Evolutionary conservation across 1,139 yeast species (phyloP).

Genomic region (Blastobotrys persicus): DNA sequence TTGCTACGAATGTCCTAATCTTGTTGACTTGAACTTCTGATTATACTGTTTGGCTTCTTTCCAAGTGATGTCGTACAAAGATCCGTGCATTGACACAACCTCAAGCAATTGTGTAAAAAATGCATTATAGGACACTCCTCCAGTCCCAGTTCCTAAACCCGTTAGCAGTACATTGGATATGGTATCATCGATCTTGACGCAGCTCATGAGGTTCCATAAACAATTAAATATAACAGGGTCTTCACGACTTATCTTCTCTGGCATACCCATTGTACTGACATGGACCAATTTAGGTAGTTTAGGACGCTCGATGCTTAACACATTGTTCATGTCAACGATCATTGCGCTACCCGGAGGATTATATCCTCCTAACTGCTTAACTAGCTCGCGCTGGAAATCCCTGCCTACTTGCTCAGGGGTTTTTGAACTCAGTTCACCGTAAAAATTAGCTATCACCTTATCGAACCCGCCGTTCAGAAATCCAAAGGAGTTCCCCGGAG

Average conservation of each 20-base stretch:
- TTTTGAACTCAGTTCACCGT: conserved; percentile 26
- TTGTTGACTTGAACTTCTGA: too few relatives aligned
- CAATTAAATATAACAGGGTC: conserved; percentile 44
- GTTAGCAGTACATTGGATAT: conserved; percentile 42
- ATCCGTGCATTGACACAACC: conserved; percentile 15
- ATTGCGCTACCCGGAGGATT: conserved; percentile 36
- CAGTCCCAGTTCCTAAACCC: conserved; percentile 54
- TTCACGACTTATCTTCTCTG: conserved; percentile 27
- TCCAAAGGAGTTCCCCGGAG: conserved; percentile 56
- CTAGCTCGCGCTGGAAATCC: conserved; percentile 27
- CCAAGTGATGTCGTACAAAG: conserved; percentile 9
- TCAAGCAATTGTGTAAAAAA: conserved; percentile 38
- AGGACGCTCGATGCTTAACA: conserved; percentile 6
- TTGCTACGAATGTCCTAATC: too few relatives aligned
- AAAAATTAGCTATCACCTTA: conserved; percentile 41
- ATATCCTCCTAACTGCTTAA: conserved; percentile 34
- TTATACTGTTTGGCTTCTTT: too few relatives aligned
- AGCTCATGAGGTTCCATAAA: conserved; percentile 44
- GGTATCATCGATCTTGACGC: conserved; percentile 29
- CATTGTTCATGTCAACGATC: conserved; percentile 28
- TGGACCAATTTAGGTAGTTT: conserved; percentile 40
- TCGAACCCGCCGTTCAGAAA: conserved; percentile 55
- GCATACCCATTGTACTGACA: conserved; percentile 51
- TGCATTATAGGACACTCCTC: conserved; percentile 41
- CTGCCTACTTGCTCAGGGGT: conserved; percentile 19